Evolutionary conservation across 1,139 yeast species (phyloP), one percentile per base, ranked within the genome.

Genomic region (Blastobotrys arbuscula): DNA sequence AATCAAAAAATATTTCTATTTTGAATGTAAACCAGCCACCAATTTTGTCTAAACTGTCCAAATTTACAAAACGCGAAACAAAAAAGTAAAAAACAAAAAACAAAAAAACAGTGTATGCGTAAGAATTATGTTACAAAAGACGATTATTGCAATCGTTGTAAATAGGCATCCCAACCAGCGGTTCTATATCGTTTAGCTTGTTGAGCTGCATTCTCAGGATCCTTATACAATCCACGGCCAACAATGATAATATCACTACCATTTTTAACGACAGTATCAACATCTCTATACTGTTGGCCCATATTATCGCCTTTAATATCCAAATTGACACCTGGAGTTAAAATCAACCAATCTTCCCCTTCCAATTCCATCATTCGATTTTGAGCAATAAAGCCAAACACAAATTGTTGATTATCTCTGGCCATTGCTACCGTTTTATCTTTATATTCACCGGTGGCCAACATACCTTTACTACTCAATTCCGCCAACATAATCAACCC

Each of bases 251-350:
- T 78, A 66, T 94, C 99, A 1, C 95, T 77, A 16, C 98, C 98
- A 3, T 84, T 80, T 21, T 78, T 65, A 8, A 87, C 73, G 26
- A 89, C 98, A 53, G 86, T 87, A 57, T 80, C 81, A 2, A 92
- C 98, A 7, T 96, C 81, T 66, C 98, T 77, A 68, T 94, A 94
- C 68, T 92, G 98, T 69, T 94, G 99, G 20, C 99, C 99, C 54
- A 92, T 75, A 1, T 82, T 81, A 66, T 92, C 99, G n/a, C 97
- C 97, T 67, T 84, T 92, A 62, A 90, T 97, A 64, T 90, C 98
- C 51, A 94, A 75, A 1, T 97, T 97, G 41, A 94, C 98, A 52
- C 99, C 99, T 0, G 99, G 99, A 1, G 98, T 92, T 90, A 94
- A 81, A 50, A 89, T 79, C 47, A 94, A 70, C 96, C 97, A 94